Evolutionary conservation across 257 asterid species (phyloP).

Genomic region (Nicotiana undulata): DNA sequence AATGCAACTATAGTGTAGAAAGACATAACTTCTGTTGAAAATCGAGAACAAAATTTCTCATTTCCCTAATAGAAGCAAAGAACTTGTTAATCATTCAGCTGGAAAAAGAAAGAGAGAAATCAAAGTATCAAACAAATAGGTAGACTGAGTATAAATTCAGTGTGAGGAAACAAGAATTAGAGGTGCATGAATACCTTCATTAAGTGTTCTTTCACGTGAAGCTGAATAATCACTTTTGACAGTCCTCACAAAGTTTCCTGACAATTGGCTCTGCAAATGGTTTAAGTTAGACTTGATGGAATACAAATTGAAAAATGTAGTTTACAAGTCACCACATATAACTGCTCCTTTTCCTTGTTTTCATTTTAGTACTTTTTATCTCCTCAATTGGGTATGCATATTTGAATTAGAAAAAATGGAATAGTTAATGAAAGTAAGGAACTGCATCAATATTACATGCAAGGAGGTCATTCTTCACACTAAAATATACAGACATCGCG

Average conservation of each 20-base stretch:
- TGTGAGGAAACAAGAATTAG: background rate
- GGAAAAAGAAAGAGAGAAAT: background rate
- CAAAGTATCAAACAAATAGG: background rate
- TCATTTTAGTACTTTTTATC: background rate
- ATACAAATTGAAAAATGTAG: background rate
- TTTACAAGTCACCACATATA: background rate
- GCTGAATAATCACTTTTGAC: slow-evolving; percentile 30
- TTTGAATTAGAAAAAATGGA: background rate
- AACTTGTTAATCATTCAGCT: background rate
- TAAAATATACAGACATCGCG: no score
- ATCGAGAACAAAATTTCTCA: background rate
- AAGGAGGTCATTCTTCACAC: background rate
- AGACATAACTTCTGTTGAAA: background rate
- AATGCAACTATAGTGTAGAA: background rate
- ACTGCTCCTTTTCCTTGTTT: background rate
- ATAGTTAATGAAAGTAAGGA: background rate
- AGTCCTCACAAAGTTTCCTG: slow-evolving; percentile 53
- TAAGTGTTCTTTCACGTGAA: slow-evolving; percentile 48
- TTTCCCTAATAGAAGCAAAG: background rate
- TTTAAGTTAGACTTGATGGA: slow-evolving; percentile 17
- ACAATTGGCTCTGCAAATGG: slow-evolving; percentile 44
- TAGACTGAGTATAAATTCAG: background rate
- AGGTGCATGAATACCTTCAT: slow-evolving; percentile 35
- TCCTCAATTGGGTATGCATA: background rate
- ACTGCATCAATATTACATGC: background rate